Evolutionary conservation across 2,329 filamentous ascomycete genomes (phyloP), one percentile per base, ranked within the genome.

Genomic region (Gaeumannomyces sp.): DNA sequence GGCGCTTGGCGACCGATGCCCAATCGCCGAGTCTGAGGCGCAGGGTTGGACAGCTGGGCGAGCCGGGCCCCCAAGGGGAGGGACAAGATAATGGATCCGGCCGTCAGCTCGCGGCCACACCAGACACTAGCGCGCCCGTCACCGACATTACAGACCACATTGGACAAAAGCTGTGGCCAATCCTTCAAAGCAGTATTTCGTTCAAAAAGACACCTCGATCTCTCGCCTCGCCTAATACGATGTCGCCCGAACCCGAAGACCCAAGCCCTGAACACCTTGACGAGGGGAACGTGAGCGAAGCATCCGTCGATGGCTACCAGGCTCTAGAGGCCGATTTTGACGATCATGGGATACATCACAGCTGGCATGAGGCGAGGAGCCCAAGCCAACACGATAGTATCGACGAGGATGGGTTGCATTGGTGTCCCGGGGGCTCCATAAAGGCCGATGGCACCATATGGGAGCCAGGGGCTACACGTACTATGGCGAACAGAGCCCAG

Each of bases 1-100:
- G 64, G 3, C 62, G 66, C 28, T 63, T 66, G 11, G 35, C 35
- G 3, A 64, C 64, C 22, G 31, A 60, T 31, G 69, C 67, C 13
- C 65, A 69, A 56, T 65, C 68, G 2, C 33, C 67, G 1, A 63
- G 65, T 2, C 33, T 70, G 28, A 64, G 66, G 11, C 61, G 62
- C 3, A 71, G 67, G 27, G 62, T 53, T 16, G 27, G 10, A 33
- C 35, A 35, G n/a, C 62, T 64, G 29, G 59, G 4, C 14, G 27
- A 28, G 13, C 13, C n/a, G 27, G 16, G 27, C 4, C 27, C 19
- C 27, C 14, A 28, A 5, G 29, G 16, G 19, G 27, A 59, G 7
- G 14, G 27, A 8, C 29, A 16, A 28, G 13, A 31, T 3, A 14
- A 22, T 16, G 57, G 7, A 29, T 27, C 25, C 6, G 27, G 29